Evolutionary conservation across 805 yeast genomes (phyloP).

Genomic region (Monosporozyma solicola): DNA sequence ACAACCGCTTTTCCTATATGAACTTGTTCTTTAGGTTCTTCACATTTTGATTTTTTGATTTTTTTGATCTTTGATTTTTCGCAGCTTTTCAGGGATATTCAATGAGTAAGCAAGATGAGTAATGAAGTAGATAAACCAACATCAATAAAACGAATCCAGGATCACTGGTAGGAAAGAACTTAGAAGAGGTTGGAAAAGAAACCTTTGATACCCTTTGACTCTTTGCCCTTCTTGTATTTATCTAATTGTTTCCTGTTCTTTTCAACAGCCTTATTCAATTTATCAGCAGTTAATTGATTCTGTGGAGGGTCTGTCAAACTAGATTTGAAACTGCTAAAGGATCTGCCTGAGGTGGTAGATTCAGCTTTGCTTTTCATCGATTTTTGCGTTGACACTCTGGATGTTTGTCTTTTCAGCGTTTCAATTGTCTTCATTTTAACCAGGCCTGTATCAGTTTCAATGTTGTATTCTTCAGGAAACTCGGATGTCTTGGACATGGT

Average conservation of each 20-base stretch:
- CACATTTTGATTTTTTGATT: not conserved
- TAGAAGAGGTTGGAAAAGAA: slow-evolving; percentile 20
- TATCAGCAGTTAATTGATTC: slow-evolving; percentile 13
- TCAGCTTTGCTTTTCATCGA: not conserved
- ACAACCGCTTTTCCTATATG: not conserved
- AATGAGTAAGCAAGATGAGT: not conserved
- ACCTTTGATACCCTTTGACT: slow-evolving; percentile 16
- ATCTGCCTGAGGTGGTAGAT: not conserved
- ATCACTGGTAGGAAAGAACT: not conserved
- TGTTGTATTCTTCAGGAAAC: slow-evolving; percentile 60
- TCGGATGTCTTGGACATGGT: slow-evolving; percentile 14
- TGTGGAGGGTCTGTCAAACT: not conserved
- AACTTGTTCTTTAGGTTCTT: not conserved
- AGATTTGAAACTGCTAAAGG: not conserved
- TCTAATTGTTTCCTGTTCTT: slow-evolving; percentile 26
- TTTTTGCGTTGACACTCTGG: slow-evolving; percentile 10
- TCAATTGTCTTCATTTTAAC: slow-evolving; percentile 50
- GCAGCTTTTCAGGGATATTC: not conserved
- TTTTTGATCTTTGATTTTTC: not conserved
- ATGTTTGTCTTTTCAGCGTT: slow-evolving; percentile 39
- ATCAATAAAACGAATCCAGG: not conserved
- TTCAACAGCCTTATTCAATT: slow-evolving; percentile 26
- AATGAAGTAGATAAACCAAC: not conserved
- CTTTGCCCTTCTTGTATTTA: slow-evolving; percentile 16
- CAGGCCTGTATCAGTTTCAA: slow-evolving; percentile 59